A percentile compares a stretch with the other conserved stretches of the same genome.
Evolutionary conservation across 352 stramenopile genomes (phyloP).

Genomic region (Phytophthora pistaciae): DNA sequence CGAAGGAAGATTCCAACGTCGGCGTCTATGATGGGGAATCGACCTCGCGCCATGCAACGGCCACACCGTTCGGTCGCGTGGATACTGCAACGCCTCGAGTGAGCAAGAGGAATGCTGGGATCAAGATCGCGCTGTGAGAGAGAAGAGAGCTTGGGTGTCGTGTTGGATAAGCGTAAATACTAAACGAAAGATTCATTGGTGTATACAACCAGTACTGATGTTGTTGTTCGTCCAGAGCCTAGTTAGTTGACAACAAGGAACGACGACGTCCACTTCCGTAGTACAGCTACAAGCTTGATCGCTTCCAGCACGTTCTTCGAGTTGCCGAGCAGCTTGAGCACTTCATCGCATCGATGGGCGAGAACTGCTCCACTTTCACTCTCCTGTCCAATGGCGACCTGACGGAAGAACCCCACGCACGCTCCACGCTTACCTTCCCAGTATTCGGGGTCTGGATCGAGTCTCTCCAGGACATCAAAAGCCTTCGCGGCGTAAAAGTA

Average conservation of each 20-base stretch:
- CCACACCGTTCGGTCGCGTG: neutral
- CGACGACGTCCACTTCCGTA: constrained; percentile 49
- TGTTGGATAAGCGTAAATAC: neutral
- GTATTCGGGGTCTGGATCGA: constrained; percentile 78
- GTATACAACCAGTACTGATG: too few relatives aligned
- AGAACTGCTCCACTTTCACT: constrained; percentile 8
- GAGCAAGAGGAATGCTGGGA: constrained; percentile 1
- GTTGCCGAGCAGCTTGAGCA: constrained; percentile 54
- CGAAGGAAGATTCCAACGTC: constrained; percentile 18
- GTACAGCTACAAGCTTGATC: constrained; percentile 48
- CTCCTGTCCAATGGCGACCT: constrained; percentile 52
- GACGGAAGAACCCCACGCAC: constrained; percentile 71
- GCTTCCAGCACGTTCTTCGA: constrained; percentile 71
- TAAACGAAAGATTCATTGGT: too few relatives aligned
- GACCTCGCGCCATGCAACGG: constrained; percentile 14
- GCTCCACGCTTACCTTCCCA: constrained; percentile 83
- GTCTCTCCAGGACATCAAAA: constrained; percentile 77
- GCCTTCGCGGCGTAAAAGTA: constrained; percentile 76
- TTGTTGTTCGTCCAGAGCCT: too few relatives aligned
- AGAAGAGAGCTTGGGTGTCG: neutral
- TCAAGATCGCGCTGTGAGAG: neutral
- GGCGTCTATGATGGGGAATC: constrained; percentile 6
- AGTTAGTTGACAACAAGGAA: constrained; percentile 3
- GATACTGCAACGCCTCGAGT: neutral
- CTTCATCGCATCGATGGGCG: constrained; percentile 48